These are phyloP conservation scores for Aspergillus funiculosus DNA, from an alignment of 495 filamentous ascomycete species.

Conservation along the genomic window DNA sequence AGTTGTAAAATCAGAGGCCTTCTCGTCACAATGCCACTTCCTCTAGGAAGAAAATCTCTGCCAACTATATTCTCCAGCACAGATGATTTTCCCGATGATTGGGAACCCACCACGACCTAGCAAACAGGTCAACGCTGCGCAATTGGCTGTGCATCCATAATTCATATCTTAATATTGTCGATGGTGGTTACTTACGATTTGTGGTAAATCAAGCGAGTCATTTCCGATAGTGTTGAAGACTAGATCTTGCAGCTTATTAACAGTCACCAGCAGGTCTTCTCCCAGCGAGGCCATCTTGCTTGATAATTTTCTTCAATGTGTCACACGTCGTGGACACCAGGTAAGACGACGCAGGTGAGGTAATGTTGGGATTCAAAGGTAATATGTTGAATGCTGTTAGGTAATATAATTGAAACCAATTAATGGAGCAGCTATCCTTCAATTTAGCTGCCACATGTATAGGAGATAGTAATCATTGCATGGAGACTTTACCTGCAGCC, in stretches of 20 bases:
- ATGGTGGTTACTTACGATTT: constrained; percentile 72
- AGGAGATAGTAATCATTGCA: too few relatives aligned
- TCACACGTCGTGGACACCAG: too few relatives aligned
- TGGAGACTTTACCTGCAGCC: too few relatives aligned
- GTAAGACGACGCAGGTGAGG: too few relatives aligned
- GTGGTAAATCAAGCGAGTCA: constrained; percentile 93
- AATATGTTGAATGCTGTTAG: too few relatives aligned
- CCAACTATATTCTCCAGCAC: constrained; percentile 99
- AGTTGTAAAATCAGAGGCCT: constrained; percentile 93
- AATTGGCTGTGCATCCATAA: neutral
- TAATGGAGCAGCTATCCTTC: too few relatives aligned
- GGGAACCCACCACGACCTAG: constrained; percentile 96
- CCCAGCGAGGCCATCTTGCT: constrained; percentile 64
- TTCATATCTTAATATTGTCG: neutral
- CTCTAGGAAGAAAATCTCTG: constrained; percentile 91
- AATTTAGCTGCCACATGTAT: too few relatives aligned
- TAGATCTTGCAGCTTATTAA: constrained; percentile 96
- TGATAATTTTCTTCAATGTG: too few relatives aligned
- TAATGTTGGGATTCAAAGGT: too few relatives aligned
- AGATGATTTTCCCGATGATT: constrained; percentile 98
- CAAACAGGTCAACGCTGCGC: constrained; percentile 12
- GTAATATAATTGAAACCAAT: too few relatives aligned
- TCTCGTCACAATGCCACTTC: constrained; percentile 93
- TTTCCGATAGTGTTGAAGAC: constrained; percentile 99
- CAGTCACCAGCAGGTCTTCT: constrained; percentile 84